Evolutionary conservation across 805 yeast species (phyloP), one percentile per base, ranked within the genome.

Genomic region (Wickerhamomyces kurtzmanii): DNA sequence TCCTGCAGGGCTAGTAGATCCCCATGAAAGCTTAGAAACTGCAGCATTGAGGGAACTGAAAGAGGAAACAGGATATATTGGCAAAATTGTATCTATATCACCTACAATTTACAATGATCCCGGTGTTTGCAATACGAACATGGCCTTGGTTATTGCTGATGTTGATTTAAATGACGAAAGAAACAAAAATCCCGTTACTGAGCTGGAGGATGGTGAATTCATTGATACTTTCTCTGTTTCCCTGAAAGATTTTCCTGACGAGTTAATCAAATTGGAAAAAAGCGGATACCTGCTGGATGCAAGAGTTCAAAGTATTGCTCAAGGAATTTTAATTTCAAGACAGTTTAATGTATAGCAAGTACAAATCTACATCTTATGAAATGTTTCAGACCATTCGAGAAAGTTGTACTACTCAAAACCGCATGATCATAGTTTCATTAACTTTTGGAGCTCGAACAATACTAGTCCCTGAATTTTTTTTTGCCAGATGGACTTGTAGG

Each of bases 1-100:
- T 49, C 98, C 98, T 1, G 98, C 98, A 1, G 98, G 98, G 0
- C 61, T 89, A 37, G 69, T 91, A 23, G 98, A 89, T 51, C 84
- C 87, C 2, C 67, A 71, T 29, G 97, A 91, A 51, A 51, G 77
- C 1, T 53, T 84, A 16, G 86, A 75, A 38, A 54, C 69, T 5
- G 85, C 96, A 21, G 97, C 98, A 0, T 61, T 76, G 29, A 68
- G 98, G 37, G 98, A 89, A 51, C 57, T 89, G 38, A 68, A 68
- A 27, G 98, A 89, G 52, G 98, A 89, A 48, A 87, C 97, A 0
- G 98, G 98, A 0, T 87, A 81, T 49, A 59, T 76, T 24, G 96
- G 96, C 6, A 68, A 55, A 23, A 76, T 74, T 26, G 40, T 56
- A 20, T 53, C 51, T 12, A 51, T 53, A 27, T 53, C 71, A 8